Conservation (phyloP, 495 filamentous ascomycete genomes). For the Trichoderma asperelloides region DNA sequence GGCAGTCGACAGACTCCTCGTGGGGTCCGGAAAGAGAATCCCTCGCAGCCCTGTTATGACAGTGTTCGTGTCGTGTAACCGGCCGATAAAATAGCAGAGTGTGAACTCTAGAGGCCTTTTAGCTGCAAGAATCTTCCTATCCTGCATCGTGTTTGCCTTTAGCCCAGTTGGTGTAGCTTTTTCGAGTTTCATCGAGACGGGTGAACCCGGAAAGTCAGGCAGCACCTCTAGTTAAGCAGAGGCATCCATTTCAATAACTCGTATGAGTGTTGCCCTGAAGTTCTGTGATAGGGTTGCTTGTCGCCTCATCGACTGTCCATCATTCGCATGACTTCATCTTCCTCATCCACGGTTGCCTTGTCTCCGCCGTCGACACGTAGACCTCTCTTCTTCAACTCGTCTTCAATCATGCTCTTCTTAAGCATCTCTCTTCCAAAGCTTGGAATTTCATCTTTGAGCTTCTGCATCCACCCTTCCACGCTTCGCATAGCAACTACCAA, state of each 20-base stretch:
- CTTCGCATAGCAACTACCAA: constrained; percentile 81
- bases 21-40: neutral
- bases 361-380: constrained; percentile 22
- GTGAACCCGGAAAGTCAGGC: too few relatives aligned
- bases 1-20: neutral
- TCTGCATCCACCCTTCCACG: constrained; percentile 58
- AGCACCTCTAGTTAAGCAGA: neutral
- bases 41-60: neutral
- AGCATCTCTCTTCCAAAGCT: constrained; percentile 29
- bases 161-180: too few relatives aligned
- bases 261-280: neutral
- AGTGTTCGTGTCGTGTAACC: neutral
- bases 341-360: constrained; percentile 30
- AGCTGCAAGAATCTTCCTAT: neutral
- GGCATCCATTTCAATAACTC: neutral
- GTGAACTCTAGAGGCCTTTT: neutral
- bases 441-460: constrained; percentile 28
- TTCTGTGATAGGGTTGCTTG: neutral
- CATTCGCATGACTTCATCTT: constrained; percentile 10
- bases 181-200: too few relatives aligned
- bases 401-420: constrained; percentile 29
- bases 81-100: neutral
- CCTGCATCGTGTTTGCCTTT: too few relatives aligned
- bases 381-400: constrained; percentile 36
- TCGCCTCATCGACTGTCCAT: constrained; percentile 8